phyloP scores from a whole-genome alignment of 2,329 filamentous ascomycete species.

The Whalleya microplaca region DNA sequence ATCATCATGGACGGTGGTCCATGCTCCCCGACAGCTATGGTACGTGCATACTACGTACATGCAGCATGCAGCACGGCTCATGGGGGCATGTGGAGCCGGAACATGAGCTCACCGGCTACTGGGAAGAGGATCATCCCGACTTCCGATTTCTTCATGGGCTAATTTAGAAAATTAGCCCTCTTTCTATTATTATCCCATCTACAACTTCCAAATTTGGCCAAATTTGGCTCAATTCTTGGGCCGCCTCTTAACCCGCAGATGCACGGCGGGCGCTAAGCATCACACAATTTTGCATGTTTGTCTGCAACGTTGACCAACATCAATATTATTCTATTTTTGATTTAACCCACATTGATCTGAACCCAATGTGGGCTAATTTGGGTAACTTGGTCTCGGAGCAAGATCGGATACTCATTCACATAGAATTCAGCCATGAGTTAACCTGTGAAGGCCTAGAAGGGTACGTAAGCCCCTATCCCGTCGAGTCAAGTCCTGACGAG shows the following conservation, averaged over 20 bases:
- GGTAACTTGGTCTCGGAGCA: conserved; percentile 7
- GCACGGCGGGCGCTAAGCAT: conserved; percentile 34
- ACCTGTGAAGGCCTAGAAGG: too few relatives aligned
- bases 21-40: conserved; percentile 19
- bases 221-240: conserved; percentile 31
- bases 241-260: conserved; percentile 20
- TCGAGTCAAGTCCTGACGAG: neutral
- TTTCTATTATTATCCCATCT: conserved; percentile 31
- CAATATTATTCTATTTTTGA: conserved; percentile 37
- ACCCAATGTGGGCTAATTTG: conserved; percentile 30
- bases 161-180: conserved; percentile 24
- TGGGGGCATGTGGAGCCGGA: neutral
- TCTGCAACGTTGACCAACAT: conserved; percentile 17
- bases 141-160: conserved; percentile 20
- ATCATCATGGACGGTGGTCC: conserved; percentile 22
- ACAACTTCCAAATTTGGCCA: conserved; percentile 18
- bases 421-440: too few relatives aligned
- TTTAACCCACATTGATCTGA: conserved; percentile 30
- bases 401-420: neutral
- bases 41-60: neutral
- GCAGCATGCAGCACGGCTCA: neutral
- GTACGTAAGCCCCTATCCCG: neutral
- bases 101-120: neutral
- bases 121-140: conserved; percentile 11
- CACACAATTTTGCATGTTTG: conserved; percentile 24